These are phyloP conservation scores for Mucor sp. DNA, from an alignment of 371 early-diverging fungal species.

Conservation along the genomic window DNA sequence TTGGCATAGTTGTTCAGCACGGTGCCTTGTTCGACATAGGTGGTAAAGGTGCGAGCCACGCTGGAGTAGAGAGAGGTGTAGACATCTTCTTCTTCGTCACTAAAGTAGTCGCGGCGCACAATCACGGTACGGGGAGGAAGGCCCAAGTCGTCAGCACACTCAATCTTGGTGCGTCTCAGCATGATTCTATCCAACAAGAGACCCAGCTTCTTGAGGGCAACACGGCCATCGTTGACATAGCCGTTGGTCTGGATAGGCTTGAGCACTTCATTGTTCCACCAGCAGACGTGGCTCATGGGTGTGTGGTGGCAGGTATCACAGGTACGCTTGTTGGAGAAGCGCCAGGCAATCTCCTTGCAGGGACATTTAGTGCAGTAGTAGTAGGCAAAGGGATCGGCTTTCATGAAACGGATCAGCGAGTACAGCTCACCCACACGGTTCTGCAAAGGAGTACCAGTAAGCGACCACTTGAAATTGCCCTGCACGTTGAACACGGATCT, in stretches of 20 bases:
- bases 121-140: slow-evolving; percentile 87
- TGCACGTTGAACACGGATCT: slow-evolving; percentile 83
- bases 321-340: slow-evolving; percentile 59
- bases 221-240: slow-evolving; percentile 64
- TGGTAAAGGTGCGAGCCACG: slow-evolving; percentile 78
- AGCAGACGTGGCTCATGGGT: slow-evolving; percentile 85
- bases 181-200: slow-evolving; percentile 86
- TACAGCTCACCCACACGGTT: slow-evolving; percentile 98
- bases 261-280: slow-evolving; percentile 96
- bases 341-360: slow-evolving; percentile 85
- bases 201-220: slow-evolving; percentile 78
- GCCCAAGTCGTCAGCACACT: slow-evolving; percentile 91
- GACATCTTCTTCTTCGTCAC: slow-evolving; percentile 92
- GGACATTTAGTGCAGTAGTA: slow-evolving; percentile 90
- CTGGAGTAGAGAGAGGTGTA: slow-evolving; percentile 86
- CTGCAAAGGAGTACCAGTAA: slow-evolving; percentile 98
- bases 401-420: slow-evolving; percentile 90
- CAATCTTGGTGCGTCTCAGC: slow-evolving; percentile 92
- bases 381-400: slow-evolving; percentile 72
- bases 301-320: slow-evolving; percentile 83
- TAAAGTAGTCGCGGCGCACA: slow-evolving; percentile 84
- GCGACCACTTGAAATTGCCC: slow-evolving; percentile 79
- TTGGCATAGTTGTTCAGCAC: slow-evolving; percentile 95
- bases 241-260: slow-evolving; percentile 91
- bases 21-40: slow-evolving; percentile 85